Conservation (phyloP, 1,139 yeast species). For the Hansenula anomala region DNA sequence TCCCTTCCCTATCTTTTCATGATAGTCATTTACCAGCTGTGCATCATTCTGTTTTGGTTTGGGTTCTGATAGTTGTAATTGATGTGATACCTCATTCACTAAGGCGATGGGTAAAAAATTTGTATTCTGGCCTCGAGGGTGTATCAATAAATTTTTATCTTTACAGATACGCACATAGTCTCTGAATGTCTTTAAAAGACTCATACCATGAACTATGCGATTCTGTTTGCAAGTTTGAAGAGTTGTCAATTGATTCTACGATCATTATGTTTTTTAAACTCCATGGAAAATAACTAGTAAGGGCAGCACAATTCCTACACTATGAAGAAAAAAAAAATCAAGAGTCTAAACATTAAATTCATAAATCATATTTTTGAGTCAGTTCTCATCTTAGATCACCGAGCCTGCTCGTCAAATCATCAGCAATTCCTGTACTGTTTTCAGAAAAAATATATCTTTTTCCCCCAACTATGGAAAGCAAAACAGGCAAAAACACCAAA, state of each 20-base stretch:
- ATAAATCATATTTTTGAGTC: not conserved
- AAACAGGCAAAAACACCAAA: slow-evolving; percentile 70
- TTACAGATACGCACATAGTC: slow-evolving; percentile 9
- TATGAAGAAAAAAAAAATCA: too few species aligned
- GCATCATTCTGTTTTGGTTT: slow-evolving; percentile 2
- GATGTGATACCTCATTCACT: not conserved
- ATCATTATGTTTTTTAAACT: too few species aligned
- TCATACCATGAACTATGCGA: slow-evolving; percentile 5
- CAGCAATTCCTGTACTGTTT: slow-evolving; percentile 24
- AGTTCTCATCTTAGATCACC: slow-evolving; percentile 1
- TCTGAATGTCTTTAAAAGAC: slow-evolving; percentile 5
- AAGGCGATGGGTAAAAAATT: not conserved
- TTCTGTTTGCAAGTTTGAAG: too few species aligned
- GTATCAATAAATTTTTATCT: slow-evolving; percentile 2
- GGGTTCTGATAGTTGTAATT: not conserved
- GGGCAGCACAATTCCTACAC: too few species aligned
- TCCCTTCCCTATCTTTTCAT: slow-evolving; percentile 23
- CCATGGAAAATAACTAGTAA: too few species aligned
- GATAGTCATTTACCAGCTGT: slow-evolving; percentile 9
- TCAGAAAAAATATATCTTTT: slow-evolving; percentile 35
- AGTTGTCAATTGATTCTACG: too few species aligned
- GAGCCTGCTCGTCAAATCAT: slow-evolving; percentile 21
- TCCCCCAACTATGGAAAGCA: slow-evolving; percentile 64
- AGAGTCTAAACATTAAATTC: too few species aligned
- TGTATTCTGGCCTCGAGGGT: not conserved